Evolutionary conservation across 2,329 filamentous ascomycete genomes (phyloP), one percentile per base, ranked within the genome.

Genomic region (Colletotrichum tamarilloi): DNA sequence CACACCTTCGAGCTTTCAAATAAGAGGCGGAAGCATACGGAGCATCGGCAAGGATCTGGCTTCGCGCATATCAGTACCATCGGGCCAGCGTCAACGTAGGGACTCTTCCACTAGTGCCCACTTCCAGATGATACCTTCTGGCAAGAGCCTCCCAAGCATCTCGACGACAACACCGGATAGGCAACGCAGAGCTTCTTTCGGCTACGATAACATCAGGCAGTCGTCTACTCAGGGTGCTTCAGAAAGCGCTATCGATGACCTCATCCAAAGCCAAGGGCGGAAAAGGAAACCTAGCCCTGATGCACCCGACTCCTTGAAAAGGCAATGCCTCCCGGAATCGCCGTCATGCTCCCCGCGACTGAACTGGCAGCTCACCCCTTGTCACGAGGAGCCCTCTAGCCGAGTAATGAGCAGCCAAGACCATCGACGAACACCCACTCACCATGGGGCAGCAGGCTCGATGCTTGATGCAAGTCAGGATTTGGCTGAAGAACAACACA

Each of bases 11-110:
- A 14, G 5, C 11, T 64, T 69, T 26, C 35, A 42, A 5, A 72
- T 64, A 30, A 69, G 53, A 35, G 57, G 66, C 26, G 64, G 42
- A 22, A 67, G 57, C 62, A n/a, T n/a, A 22, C 38, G 12, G 5
- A 12, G n/a, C 35, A 19, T 8, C 49, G 58, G 22, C 7, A 46
- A 32, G 53, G 57, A n/a, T 58, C 26, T 58, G 8, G 14, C 28
- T 19, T 28, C 28, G 28, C 26, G 28, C 16, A 58, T 32, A 16
- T n/a, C 55, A n/a, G 28, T 7, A n/a, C 55, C 55, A n/a, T 58
- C 26, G 5, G 4, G 4, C 12, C 12, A 30, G 19, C 28, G 19
- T 7, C 19, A 32, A 4, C 55, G 52, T 24, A 26, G 52, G 14
- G n/a, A 14, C 9, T 55, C 52, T 14, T 24, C n/a, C 52, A 16